phyloP scores from a whole-genome alignment of 2,329 filamentous ascomycete genomes.

The Aaosphaeria pasadenensis region DNA sequence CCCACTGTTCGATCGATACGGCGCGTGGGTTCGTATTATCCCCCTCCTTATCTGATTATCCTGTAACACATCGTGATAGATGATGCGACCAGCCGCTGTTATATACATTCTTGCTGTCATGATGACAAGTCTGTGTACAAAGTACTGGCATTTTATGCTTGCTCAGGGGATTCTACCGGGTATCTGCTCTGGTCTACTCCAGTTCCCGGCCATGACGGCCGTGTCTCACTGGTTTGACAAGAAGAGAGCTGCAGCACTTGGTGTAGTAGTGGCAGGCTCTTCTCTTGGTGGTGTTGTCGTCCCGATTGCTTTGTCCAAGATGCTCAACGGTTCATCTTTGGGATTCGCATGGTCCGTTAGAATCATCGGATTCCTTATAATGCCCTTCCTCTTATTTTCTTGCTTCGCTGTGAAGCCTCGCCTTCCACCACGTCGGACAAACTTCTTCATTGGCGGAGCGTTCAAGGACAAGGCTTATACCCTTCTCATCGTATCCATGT shows the following conservation, averaged over 20 bases:
- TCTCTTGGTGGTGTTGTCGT: constrained; percentile 55
- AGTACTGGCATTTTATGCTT: constrained; percentile 54
- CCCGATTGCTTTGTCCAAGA: constrained; percentile 57
- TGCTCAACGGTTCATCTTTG: constrained; percentile 45
- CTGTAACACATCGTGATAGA: constrained; percentile 17
- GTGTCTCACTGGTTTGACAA: constrained; percentile 49
- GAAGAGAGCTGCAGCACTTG: constrained; percentile 47
- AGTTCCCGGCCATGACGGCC: constrained; percentile 45
- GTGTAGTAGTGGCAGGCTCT: constrained; percentile 47
- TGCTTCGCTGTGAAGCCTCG: constrained; percentile 51
- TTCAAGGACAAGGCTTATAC: constrained; percentile 32
- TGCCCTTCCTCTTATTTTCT: constrained; percentile 53
- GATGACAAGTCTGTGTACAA: constrained; percentile 55
- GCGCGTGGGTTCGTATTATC: constrained; percentile 32
- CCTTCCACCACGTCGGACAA: constrained; percentile 37
- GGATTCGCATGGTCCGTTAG: constrained; percentile 61
- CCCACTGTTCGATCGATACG: constrained; percentile 56
- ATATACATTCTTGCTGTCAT: constrained; percentile 59
- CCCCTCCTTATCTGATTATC: not conserved
- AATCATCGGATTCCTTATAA: constrained; percentile 54
- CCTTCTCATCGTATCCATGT: constrained; percentile 39
- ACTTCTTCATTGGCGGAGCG: constrained; percentile 22
- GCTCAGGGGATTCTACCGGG: constrained; percentile 51
- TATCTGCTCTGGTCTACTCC: constrained; percentile 46
- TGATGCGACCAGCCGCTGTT: constrained; percentile 52